Base-by-base conservation (phyloP, 208 protist genomes). In the Trypanosoma grayi region DNA sequence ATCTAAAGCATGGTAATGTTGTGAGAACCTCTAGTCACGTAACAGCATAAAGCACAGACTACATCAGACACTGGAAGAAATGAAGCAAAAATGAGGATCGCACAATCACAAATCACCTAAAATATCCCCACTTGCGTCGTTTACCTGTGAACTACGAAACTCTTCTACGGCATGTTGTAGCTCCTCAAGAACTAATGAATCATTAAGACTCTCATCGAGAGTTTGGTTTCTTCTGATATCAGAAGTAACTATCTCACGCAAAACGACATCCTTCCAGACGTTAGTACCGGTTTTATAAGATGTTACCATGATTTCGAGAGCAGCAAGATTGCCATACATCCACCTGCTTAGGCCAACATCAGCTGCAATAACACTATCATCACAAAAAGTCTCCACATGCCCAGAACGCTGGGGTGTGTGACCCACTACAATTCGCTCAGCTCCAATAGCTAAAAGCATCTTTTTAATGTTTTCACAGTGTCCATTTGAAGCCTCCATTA, bases 341-440 rank as follows among this genome's bases (percentile, higher is more conserved):
- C 82, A 88, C 5, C 71, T 55, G 64, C 80, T 88, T 37, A 92
- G 60, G 18, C 81, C 85, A 2, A 94, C 82, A 66, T 94, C 87
- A 25, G 79, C 71, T 6, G 76, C 83, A 60, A 90, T 66, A 11
- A 94, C 70, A 36, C 48, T 50, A 36, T 71, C 79, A 48, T 76
- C 60, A 54, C 87, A 94, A 43, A 76, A 90, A 10, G 69, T 59
- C 16, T 74, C 81, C 39, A 94, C 63, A 40, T 75, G 69, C 0
- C 87, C 84, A 10, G 63, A 72, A 0, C 55, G 50, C 55, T 88
- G 71, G 4, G 81, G 75, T 18, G 87, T 94, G 44, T 94, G 87
- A 20, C 87, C 87, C 18, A 94, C 81, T 43, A 94, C 80, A 47
- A 94, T 80, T 33, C 70, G 51, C 24, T 79, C 43, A 7, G 53